A percentile compares a stretch with the other conserved stretches of the same genome.
Conservation (phyloP, 2,329 filamentous ascomycete species). For the Chaetothyriales sp. region DNA sequence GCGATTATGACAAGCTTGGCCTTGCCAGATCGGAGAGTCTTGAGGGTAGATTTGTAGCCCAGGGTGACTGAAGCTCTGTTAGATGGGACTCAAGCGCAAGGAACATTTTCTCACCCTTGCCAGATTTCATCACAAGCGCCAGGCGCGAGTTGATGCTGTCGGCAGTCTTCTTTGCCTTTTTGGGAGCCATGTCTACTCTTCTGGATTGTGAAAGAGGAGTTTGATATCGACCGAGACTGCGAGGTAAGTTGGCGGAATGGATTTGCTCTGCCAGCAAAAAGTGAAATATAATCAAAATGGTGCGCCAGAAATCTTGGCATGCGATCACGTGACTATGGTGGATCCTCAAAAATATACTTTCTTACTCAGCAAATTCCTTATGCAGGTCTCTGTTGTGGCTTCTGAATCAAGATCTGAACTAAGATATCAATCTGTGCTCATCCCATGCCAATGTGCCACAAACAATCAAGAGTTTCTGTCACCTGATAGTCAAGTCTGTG, state of each 20-base stretch:
- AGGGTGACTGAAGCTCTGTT: conserved; percentile 49
- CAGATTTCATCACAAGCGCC: conserved; percentile 52
- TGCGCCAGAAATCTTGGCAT: conserved; percentile 1
- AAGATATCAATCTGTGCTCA: background rate
- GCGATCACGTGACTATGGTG: background rate
- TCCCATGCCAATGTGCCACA: background rate
- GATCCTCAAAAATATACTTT: background rate
- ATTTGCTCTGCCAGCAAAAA: background rate
- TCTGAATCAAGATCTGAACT: background rate
- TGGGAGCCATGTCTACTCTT: conserved; percentile 40
- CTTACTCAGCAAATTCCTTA: background rate
- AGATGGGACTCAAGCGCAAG: conserved; percentile 1
- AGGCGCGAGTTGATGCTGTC: conserved; percentile 61
- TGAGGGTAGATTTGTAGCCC: conserved; percentile 79
- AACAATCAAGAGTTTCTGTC: background rate
- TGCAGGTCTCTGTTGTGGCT: background rate
- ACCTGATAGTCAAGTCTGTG: background rate
- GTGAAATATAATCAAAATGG: background rate
- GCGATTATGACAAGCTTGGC: conserved; percentile 95
- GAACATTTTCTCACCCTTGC: conserved; percentile 35
- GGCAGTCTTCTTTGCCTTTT: conserved; percentile 63
- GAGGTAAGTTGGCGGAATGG: conserved; percentile 2
- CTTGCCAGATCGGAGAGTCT: conserved; percentile 86
- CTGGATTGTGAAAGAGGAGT: conserved; percentile 18
- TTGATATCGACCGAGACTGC: conserved; percentile 8